These are phyloP conservation scores for Fomes fomentarius DNA, from an alignment of 1,284 basidiomycete species.

Conservation along the genomic window DNA sequence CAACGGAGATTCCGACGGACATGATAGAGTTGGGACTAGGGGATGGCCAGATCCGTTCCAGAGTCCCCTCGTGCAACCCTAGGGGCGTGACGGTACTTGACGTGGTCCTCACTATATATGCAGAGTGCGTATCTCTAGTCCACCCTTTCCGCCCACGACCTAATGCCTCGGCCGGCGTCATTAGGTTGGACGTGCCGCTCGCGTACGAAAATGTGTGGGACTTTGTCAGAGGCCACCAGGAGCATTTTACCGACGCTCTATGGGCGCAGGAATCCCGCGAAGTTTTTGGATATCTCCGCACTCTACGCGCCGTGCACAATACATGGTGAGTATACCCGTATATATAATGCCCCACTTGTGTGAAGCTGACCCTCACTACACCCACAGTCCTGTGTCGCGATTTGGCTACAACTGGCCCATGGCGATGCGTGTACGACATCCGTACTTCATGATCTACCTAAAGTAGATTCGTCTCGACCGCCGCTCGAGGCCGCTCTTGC, in stretches of 20 bases:
- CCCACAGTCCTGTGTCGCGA: no score
- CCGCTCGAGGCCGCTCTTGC: no score
- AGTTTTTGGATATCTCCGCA: no score
- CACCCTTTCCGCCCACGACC: background rate
- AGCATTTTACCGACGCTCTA: background rate
- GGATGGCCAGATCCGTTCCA: background rate
- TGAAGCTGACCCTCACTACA: no score
- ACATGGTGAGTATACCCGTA: no score
- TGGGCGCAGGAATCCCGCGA: no score
- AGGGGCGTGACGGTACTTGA: background rate
- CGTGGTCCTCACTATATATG: background rate
- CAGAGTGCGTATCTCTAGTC: background rate
- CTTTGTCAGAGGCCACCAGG: background rate
- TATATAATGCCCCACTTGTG: no score
- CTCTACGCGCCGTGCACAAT: no score
- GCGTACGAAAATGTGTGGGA: background rate
- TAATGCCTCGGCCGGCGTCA: background rate
- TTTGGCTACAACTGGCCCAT: no score
- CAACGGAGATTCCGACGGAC: background rate
- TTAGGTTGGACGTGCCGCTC: background rate
- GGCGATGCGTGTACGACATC: no score
- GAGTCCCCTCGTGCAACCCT: background rate
- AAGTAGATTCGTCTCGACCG: no score
- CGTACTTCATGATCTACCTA: no score
- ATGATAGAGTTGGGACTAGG: background rate